These are phyloP conservation scores for Russula virescens DNA, from an alignment of 768 basidiomycete species.

Conservation along the genomic window DNA sequence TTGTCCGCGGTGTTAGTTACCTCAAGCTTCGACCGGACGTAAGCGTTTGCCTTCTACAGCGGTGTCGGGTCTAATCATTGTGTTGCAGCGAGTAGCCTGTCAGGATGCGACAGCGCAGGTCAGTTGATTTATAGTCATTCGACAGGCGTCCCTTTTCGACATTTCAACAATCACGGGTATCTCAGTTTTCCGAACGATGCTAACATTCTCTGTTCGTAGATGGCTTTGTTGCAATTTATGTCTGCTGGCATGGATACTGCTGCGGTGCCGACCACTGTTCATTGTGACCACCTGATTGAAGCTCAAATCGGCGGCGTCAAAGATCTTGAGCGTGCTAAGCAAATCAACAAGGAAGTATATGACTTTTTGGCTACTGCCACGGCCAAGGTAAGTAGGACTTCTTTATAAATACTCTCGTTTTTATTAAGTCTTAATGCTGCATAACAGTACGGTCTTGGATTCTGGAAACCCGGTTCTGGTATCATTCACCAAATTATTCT, in stretches of 20 bases:
- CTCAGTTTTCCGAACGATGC: neutral
- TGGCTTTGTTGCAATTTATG: slow-evolving; percentile 99
- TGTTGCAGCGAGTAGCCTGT: slow-evolving; percentile 71
- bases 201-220: slow-evolving; percentile 43
- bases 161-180: neutral
- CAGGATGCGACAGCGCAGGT: slow-evolving; percentile 84
- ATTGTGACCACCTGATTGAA: slow-evolving; percentile 99
- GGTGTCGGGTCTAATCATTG: slow-evolving; percentile 15
- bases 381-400: slow-evolving; percentile 57
- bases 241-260: slow-evolving; percentile 98
- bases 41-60: slow-evolving; percentile 33
- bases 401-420: neutral
- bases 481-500: slow-evolving; percentile 99
- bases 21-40: slow-evolving; percentile 98
- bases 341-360: slow-evolving; percentile 97
- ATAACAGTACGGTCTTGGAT: slow-evolving; percentile 88
- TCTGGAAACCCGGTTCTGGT: slow-evolving; percentile 99
- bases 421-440: neutral
- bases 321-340: slow-evolving; percentile 87
- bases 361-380: slow-evolving; percentile 98
- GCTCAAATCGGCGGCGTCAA: slow-evolving; percentile 91
- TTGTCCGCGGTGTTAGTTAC: slow-evolving; percentile 89
- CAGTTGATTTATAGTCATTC: neutral
- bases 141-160: neutral
- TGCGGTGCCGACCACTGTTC: slow-evolving; percentile 96